These are phyloP conservation scores for Ricinus communis DNA, from an alignment of 345 rosid species.

Conservation along the genomic window DNA sequence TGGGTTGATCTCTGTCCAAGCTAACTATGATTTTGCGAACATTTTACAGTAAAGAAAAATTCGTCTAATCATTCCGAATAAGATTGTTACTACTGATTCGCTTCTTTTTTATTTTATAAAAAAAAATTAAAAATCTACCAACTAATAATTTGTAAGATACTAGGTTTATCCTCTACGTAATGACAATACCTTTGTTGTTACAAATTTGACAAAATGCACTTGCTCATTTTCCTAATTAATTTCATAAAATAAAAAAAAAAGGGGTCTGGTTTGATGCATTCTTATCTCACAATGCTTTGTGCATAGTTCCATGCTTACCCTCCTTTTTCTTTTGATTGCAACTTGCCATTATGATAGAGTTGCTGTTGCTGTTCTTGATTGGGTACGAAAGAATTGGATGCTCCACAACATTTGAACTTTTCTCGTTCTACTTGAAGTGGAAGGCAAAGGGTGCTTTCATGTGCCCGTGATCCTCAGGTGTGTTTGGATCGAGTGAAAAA, in stretches of 20 bases:
- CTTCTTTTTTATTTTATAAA: no score
- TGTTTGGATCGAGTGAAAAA: conserved; percentile 36
- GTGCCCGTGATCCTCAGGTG: conserved; percentile 23
- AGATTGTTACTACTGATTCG: no score
- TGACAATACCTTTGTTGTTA: neutral
- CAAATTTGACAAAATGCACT: conserved; percentile 20
- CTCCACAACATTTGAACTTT: conserved; percentile 26
- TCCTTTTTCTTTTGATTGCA: conserved; percentile 14
- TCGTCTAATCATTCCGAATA: no score
- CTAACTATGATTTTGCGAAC: no score
- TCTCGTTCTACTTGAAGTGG: conserved; percentile 19
- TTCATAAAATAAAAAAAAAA: neutral
- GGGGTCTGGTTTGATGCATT: neutral
- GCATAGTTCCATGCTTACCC: neutral
- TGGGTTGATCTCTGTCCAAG: no score
- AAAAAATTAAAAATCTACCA: no score
- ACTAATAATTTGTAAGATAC: conserved; percentile 12
- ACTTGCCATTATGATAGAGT: neutral
- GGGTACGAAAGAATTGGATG: conserved; percentile 9
- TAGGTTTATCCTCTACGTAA: conserved; percentile 26
- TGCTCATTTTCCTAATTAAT: neutral
- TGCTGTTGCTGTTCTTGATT: neutral
- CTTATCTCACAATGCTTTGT: neutral
- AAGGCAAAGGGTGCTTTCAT: conserved; percentile 27
- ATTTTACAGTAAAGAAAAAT: no score